Evolutionary conservation across 495 filamentous ascomycete species (phyloP).

Genomic region (Aspergillus nanangensis): DNA sequence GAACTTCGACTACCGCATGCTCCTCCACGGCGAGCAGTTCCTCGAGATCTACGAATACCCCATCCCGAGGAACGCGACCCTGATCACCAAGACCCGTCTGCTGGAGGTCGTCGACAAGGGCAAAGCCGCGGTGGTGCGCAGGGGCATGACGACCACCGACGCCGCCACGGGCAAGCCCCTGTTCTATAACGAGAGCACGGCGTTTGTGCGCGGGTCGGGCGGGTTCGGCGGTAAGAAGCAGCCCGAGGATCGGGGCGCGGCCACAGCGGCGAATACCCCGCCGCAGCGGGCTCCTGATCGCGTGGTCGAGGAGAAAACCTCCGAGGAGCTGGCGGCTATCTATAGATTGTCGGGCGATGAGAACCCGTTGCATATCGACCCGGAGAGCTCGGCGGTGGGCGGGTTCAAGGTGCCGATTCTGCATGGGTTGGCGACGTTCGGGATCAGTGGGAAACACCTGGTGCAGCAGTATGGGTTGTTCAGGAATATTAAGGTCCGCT

Average conservation of each 20-base stretch:
- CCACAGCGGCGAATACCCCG: constrained; percentile 71
- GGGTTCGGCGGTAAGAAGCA: constrained; percentile 88
- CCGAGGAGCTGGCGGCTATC: constrained; percentile 89
- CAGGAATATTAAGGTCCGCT: constrained; percentile 94
- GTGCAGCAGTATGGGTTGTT: constrained; percentile 77
- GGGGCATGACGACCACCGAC: constrained; percentile 77
- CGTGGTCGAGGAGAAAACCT: constrained; percentile 84
- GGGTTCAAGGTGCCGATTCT: constrained; percentile 95
- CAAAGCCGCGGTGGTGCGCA: constrained; percentile 78
- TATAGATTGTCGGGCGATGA: constrained; percentile 92
- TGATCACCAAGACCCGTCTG: constrained; percentile 78
- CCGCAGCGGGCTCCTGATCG: constrained; percentile 77
- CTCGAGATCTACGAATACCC: constrained; percentile 93
- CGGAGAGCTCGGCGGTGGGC: constrained; percentile 87
- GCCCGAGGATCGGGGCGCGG: constrained; percentile 66
- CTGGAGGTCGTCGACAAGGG: constrained; percentile 97
- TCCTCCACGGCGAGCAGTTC: constrained; percentile 98
- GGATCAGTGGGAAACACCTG: constrained; percentile 85
- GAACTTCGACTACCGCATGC: constrained; percentile 98
- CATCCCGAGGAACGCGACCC: constrained; percentile 79
- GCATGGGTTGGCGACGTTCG: constrained; percentile 94
- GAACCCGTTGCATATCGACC: constrained; percentile 93
- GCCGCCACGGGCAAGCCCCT: constrained; percentile 73
- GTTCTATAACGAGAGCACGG: constrained; percentile 93
- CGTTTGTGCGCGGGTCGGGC: constrained; percentile 88